A percentile compares a stretch with the other conserved stretches of the same genome.
phyloP scores from a whole-genome alignment of 768 basidiomycete genomes.

The Hygrophoropsis aurantiaca region DNA sequence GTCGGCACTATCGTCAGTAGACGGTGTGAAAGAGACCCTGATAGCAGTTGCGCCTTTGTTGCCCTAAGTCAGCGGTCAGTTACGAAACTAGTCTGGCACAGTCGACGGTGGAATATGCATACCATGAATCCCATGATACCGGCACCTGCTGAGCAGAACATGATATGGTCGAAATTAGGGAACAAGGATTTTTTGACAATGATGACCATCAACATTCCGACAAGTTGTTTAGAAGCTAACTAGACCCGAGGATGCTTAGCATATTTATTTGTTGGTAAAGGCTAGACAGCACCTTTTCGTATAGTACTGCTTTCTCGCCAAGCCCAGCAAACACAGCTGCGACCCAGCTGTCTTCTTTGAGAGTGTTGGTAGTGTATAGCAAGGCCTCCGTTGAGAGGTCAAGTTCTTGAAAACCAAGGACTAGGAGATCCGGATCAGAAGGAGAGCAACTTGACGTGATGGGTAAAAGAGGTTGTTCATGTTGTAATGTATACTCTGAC shows the following conservation, averaged over 20 bases:
- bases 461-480: too few relatives aligned
- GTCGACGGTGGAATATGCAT: conserved; percentile 6
- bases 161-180: conserved; percentile 53
- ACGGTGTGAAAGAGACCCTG: conserved; percentile 56
- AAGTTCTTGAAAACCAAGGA: conserved; percentile 80
- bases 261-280: background rate
- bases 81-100: conserved; percentile 2
- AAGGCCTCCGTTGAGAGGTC: conserved; percentile 79
- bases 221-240: conserved; percentile 77
- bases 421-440: conserved; percentile 63
- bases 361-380: conserved; percentile 62
- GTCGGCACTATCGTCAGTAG: conserved; percentile 19
- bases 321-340: conserved; percentile 64
- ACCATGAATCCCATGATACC: conserved; percentile 84
- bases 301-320: conserved; percentile 61
- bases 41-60: conserved; percentile 82
- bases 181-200: conserved; percentile 57
- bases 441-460: conserved; percentile 1
- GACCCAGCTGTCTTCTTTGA: conserved; percentile 71
- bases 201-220: conserved; percentile 77
- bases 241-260: conserved; percentile 23
- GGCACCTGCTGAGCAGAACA: conserved; percentile 55
- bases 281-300: conserved; percentile 56
- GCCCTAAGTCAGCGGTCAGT: conserved; percentile 44
- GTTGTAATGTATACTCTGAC: background rate